These are phyloP conservation scores for Tuber indicum DNA, from an alignment of 495 filamentous ascomycete species.

Conservation along the genomic window DNA sequence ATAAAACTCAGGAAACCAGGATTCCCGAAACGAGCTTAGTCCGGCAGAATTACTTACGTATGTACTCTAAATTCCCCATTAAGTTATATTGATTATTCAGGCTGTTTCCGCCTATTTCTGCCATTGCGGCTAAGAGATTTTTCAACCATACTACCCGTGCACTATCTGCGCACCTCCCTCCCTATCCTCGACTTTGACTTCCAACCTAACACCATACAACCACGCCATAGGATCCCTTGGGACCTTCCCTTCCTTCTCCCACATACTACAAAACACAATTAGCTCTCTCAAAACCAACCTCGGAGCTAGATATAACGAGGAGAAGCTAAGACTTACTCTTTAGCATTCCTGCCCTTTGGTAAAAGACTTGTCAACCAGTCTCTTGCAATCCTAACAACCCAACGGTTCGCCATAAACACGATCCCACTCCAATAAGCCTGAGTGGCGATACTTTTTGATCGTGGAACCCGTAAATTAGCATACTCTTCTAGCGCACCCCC, in stretches of 20 bases:
- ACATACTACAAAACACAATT: not conserved
- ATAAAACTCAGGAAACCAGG: not conserved
- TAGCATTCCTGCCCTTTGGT: conserved; percentile 21
- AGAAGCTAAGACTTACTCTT: conserved; percentile 3
- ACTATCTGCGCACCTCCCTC: not conserved
- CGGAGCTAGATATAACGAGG: not conserved
- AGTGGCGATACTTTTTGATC: conserved; percentile 31
- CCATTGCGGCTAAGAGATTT: not conserved
- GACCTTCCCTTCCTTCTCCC: conserved; percentile 9
- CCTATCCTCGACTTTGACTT: conserved; percentile 11
- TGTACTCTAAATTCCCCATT: not conserved
- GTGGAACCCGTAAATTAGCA: conserved; percentile 23
- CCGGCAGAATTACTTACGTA: not conserved
- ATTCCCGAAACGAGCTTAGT: not conserved
- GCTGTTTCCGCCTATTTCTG: not conserved
- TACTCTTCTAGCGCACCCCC: conserved; percentile 19
- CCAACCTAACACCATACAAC: conserved; percentile 36
- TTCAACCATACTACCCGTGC: not conserved
- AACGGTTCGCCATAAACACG: conserved; percentile 23
- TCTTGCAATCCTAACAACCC: conserved; percentile 34
- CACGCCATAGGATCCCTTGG: conserved; percentile 12
- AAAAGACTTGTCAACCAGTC: conserved; percentile 27
- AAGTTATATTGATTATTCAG: not conserved
- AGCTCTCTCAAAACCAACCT: not conserved
- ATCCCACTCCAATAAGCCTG: conserved; percentile 35